Conservation (phyloP, 2,329 filamentous ascomycete genomes). For the Cladosporium sp. region DNA sequence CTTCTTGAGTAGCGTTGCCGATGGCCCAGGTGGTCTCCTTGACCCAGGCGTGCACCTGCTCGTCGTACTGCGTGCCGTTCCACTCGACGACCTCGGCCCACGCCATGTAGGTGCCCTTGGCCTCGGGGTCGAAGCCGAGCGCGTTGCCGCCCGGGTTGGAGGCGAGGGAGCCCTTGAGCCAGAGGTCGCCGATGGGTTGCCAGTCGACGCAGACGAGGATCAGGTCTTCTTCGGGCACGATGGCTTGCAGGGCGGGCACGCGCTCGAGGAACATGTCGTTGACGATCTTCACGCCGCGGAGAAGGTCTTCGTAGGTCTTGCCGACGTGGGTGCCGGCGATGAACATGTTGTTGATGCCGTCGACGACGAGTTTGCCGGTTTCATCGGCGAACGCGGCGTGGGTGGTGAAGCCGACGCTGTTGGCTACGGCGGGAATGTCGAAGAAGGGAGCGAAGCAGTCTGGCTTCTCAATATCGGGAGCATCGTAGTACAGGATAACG, state of each 20-base stretch:
- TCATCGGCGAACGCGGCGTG: slow-evolving; percentile 16
- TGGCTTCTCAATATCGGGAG: slow-evolving; percentile 9
- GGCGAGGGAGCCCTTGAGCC: slow-evolving; percentile 12
- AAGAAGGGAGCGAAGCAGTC: slow-evolving; percentile 21
- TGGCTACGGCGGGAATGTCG: slow-evolving; percentile 9
- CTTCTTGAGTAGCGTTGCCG: slow-evolving; percentile 15
- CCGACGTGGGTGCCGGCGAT: slow-evolving; percentile 19
- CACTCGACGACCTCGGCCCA: slow-evolving; percentile 25
- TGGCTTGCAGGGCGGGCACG: slow-evolving; percentile 17
- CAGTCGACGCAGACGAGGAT: slow-evolving; percentile 20
- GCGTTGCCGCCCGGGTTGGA: slow-evolving; percentile 25
- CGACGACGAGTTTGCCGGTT: slow-evolving; percentile 17
- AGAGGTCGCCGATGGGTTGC: slow-evolving; percentile 19
- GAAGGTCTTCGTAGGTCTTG: slow-evolving; percentile 18
- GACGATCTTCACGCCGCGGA: slow-evolving; percentile 14
- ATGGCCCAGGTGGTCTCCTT: slow-evolving; percentile 23
- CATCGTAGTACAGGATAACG: slow-evolving; percentile 17
- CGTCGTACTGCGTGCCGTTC: slow-evolving; percentile 27
- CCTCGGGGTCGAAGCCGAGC: slow-evolving; percentile 25
- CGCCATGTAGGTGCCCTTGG: slow-evolving; percentile 23
- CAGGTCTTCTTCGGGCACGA: slow-evolving; percentile 18
- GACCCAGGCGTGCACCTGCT: slow-evolving; percentile 23
- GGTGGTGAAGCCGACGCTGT: slow-evolving; percentile 16
- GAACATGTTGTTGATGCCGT: slow-evolving; percentile 16
- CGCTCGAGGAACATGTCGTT: slow-evolving; percentile 20